Evolutionary conservation across 768 basidiomycete genomes (phyloP).

Genomic region (Boletus tylopilopsis): DNA sequence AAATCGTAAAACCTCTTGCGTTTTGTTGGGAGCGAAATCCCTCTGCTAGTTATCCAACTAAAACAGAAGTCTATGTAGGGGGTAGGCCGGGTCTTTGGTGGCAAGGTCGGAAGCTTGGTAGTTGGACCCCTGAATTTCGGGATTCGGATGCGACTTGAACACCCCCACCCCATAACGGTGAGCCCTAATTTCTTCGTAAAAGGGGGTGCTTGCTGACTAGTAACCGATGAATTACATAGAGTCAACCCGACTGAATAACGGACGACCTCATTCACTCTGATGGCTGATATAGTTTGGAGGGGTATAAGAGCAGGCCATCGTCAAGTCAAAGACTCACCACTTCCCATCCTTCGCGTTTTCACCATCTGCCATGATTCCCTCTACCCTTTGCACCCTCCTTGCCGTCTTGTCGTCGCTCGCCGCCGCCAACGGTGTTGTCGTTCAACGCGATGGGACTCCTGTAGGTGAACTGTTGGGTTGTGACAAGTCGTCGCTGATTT

Average conservation of each 20-base stretch:
- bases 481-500: not conserved
- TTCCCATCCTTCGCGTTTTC: too few relatives aligned
- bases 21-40: constrained; percentile 25
- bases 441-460: constrained; percentile 12
- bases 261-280: not conserved
- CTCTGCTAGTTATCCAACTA: not conserved
- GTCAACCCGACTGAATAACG: too few relatives aligned
- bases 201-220: constrained; percentile 5
- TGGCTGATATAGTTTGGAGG: constrained; percentile 11
- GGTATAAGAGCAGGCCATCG: constrained; percentile 6
- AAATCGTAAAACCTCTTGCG: constrained; percentile 17
- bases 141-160: constrained; percentile 1
- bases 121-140: constrained; percentile 16
- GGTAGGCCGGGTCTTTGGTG: constrained; percentile 44
- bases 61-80: not conserved
- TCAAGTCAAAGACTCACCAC: too few relatives aligned
- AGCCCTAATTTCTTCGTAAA: not conserved
- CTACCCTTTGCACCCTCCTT: constrained; percentile 5
- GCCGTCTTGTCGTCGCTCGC: constrained; percentile 9
- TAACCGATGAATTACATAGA: too few relatives aligned
- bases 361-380: constrained; percentile 3
- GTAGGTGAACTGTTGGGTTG: constrained; percentile 6
- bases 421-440: constrained; percentile 12
- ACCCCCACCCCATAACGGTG: not conserved
- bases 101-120: constrained; percentile 18